Conservation (phyloP, 352 stramenopile species). For the Thalassiosira oceanica region DNA sequence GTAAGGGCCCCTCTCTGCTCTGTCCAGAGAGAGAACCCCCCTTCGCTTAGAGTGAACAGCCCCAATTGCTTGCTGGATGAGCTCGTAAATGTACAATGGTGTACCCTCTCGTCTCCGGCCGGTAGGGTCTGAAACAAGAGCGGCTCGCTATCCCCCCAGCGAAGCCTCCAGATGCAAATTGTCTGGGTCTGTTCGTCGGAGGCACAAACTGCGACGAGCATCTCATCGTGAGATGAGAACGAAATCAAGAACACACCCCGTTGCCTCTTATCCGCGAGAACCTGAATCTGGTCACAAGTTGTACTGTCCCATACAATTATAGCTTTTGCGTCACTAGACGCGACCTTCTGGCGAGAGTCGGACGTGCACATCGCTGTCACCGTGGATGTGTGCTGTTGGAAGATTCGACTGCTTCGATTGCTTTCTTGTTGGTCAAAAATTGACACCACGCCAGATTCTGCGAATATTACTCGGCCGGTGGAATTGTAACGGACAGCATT, state of each 20-base stretch:
- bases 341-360: conserved; percentile 25
- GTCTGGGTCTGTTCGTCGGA: conserved; percentile 41
- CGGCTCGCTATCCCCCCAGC: conserved; percentile 48
- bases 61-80: conserved; percentile 10
- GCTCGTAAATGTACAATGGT: conserved; percentile 18
- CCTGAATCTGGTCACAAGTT: conserved; percentile 36
- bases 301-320: conserved; percentile 55
- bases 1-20: conserved; percentile 22
- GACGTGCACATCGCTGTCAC: conserved; percentile 17
- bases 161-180: conserved; percentile 58
- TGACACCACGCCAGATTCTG: neutral
- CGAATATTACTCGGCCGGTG: conserved; percentile 14
- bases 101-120: conserved; percentile 25
- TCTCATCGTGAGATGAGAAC: conserved; percentile 77
- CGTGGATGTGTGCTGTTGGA: conserved; percentile 8
- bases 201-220: conserved; percentile 56
- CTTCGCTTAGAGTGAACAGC: conserved; percentile 39
- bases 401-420: neutral
- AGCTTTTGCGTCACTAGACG: conserved; percentile 40
- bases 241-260: conserved; percentile 82
- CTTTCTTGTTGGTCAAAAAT: conserved; percentile 7
- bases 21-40: conserved; percentile 55
- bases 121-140: conserved; percentile 27
- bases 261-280: conserved; percentile 62
- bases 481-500: conserved; percentile 3